Conservation (phyloP, 2,329 filamentous ascomycete genomes). For the Nannizzia gypsea region DNA sequence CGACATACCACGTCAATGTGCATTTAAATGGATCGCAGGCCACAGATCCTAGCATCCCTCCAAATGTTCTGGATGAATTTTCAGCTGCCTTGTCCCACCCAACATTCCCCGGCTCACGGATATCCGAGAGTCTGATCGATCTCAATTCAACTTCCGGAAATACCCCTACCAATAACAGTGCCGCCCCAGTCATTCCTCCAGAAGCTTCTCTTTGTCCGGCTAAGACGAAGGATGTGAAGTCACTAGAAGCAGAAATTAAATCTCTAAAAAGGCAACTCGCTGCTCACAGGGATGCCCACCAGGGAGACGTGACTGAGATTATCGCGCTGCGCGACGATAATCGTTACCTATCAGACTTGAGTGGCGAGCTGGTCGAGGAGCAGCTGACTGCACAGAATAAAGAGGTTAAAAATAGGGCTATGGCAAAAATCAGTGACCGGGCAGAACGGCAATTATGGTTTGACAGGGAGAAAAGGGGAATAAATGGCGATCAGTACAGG, state of each 20-base stretch:
- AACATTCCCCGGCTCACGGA: slow-evolving; percentile 27
- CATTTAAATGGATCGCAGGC: slow-evolving; percentile 22
- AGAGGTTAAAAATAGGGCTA: slow-evolving; percentile 25
- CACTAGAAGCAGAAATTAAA: slow-evolving; percentile 30
- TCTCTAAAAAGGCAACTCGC: slow-evolving; percentile 26
- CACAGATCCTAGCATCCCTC: slow-evolving; percentile 6
- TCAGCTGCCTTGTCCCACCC: slow-evolving; percentile 28
- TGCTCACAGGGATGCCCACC: slow-evolving; percentile 24
- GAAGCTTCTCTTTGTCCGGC: background rate
- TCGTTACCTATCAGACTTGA: slow-evolving; percentile 26
- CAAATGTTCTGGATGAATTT: slow-evolving; percentile 19
- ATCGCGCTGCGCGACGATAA: slow-evolving; percentile 28
- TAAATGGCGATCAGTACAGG: slow-evolving; percentile 30
- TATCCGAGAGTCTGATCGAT: slow-evolving; percentile 33
- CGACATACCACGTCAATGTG: slow-evolving; percentile 32
- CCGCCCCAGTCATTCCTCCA: background rate
- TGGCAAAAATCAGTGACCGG: slow-evolving; percentile 31
- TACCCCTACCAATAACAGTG: background rate
- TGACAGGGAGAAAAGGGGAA: slow-evolving; percentile 22
- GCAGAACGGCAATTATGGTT: slow-evolving; percentile 35
- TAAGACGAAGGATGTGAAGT: slow-evolving; percentile 20
- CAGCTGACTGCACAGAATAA: slow-evolving; percentile 25
- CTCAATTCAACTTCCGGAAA: slow-evolving; percentile 17
- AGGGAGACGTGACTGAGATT: slow-evolving; percentile 26
- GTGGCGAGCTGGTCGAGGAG: slow-evolving; percentile 29